Percentiles rank a stretch among this genome's conserved stretches.
These are phyloP conservation scores for Aspergillus ochraceoroseus DNA, from an alignment of 2,329 filamentous ascomycete species.

Conservation along the genomic window DNA sequence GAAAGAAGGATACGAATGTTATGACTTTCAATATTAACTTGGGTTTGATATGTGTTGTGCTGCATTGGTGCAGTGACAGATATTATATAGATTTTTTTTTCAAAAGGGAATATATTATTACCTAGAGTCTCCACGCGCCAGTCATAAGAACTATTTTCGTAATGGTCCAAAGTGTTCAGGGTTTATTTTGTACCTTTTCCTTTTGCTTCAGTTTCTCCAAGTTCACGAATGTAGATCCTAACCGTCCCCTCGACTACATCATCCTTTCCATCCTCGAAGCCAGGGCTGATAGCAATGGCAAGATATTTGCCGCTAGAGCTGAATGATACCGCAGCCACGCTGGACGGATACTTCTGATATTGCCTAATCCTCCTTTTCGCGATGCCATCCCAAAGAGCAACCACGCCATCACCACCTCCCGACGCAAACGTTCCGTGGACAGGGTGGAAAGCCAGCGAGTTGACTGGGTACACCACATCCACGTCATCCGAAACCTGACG, in stretches of 20 bases:
- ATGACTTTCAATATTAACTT: slow-evolving; percentile 20
- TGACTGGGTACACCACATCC: slow-evolving; percentile 87
- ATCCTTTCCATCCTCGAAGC: slow-evolving; percentile 82
- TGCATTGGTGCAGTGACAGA: slow-evolving; percentile 10
- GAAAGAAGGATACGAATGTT: slow-evolving; percentile 16
- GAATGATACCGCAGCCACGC: slow-evolving; percentile 72
- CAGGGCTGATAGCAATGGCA: slow-evolving; percentile 75
- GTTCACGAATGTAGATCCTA: slow-evolving; percentile 73
- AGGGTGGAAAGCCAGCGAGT: slow-evolving; percentile 83
- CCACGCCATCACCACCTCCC: slow-evolving; percentile 82
- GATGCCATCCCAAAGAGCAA: slow-evolving; percentile 89
- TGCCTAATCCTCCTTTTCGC: slow-evolving; percentile 85
- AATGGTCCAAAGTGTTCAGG: slow-evolving; percentile 5
- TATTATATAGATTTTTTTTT: too few species aligned
- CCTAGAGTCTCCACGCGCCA: slow-evolving; percentile 9
- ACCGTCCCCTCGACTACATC: slow-evolving; percentile 67
- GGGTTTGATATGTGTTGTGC: slow-evolving; percentile 8
- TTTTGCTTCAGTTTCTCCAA: slow-evolving; percentile 83
- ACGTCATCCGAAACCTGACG: slow-evolving; percentile 64
- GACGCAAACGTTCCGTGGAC: slow-evolving; percentile 78
- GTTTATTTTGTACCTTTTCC: slow-evolving; percentile 69
- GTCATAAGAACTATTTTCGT: slow-evolving; percentile 16
- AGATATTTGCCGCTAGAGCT: slow-evolving; percentile 70
- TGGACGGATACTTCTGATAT: slow-evolving; percentile 77
- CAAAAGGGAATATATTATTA: slow-evolving; percentile 2